Conservation (phyloP, 1,284 basidiomycete genomes). For the Sutorius eximius region DNA sequence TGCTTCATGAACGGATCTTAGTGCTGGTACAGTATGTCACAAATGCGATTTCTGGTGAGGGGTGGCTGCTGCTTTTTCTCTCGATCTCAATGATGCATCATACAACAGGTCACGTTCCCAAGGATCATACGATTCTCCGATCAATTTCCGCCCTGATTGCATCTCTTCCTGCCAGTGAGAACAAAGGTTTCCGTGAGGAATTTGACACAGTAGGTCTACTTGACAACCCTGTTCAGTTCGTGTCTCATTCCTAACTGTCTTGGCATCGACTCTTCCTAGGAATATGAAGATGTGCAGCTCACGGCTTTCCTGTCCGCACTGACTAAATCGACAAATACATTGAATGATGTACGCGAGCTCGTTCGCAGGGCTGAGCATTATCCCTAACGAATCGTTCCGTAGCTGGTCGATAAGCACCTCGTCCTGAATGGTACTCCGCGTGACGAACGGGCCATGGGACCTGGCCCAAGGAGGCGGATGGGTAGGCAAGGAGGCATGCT, state of each 20-base stretch:
- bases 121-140: slow-evolving; percentile 81
- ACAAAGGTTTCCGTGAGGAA: slow-evolving; percentile 77
- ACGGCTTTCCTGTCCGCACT: slow-evolving; percentile 86
- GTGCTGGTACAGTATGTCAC: slow-evolving; percentile 82
- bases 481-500: slow-evolving; percentile 44
- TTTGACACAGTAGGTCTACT: slow-evolving; percentile 69
- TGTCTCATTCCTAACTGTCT: neutral
- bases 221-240: neutral
- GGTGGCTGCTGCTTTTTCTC: neutral
- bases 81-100: slow-evolving; percentile 3
- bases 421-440: slow-evolving; percentile 45
- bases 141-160: slow-evolving; percentile 84
- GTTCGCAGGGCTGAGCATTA: neutral
- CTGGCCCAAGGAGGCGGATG: slow-evolving; percentile 45
- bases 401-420: slow-evolving; percentile 72
- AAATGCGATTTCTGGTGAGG: slow-evolving; percentile 69
- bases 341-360: slow-evolving; percentile 79
- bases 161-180: slow-evolving; percentile 83
- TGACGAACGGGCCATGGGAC: slow-evolving; percentile 44
- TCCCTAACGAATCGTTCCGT: slow-evolving; percentile 10
- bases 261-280: slow-evolving; percentile 47
- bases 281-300: slow-evolving; percentile 94
- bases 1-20: slow-evolving; percentile 89
- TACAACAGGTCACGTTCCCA: slow-evolving; percentile 56
- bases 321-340: slow-evolving; percentile 82